Evolutionary conservation across 352 stramenopile species (phyloP).

Genomic region (Pythium insidiosum): DNA sequence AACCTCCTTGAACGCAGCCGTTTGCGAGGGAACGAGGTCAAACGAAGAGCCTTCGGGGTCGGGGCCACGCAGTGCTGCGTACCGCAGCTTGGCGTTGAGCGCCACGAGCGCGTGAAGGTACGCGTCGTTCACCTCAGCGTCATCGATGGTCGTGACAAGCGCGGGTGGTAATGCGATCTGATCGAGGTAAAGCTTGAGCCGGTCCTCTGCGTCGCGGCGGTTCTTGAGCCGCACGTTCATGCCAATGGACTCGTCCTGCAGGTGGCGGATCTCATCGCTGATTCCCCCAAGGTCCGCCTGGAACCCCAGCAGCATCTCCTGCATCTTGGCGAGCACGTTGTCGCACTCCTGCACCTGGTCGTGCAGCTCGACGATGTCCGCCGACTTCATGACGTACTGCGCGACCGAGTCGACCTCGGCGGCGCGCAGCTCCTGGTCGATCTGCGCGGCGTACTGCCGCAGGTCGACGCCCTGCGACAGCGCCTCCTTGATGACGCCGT

Average conservation of each 20-base stretch:
- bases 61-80: constrained; percentile 59
- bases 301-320: constrained; percentile 98
- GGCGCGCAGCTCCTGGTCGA: constrained; percentile 81
- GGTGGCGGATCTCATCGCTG: constrained; percentile 95
- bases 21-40: constrained; percentile 86
- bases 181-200: constrained; percentile 92
- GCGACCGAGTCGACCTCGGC: constrained; percentile 80
- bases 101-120: constrained; percentile 93
- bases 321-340: constrained; percentile 93
- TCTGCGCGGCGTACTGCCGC: constrained; percentile 85
- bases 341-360: constrained; percentile 96
- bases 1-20: constrained; percentile 90
- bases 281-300: constrained; percentile 97
- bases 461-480: constrained; percentile 88
- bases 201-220: constrained; percentile 89
- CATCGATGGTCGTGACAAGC: constrained; percentile 89
- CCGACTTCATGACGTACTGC: constrained; percentile 84
- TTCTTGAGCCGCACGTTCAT: constrained; percentile 95
- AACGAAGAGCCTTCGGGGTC: constrained; percentile 66
- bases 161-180: constrained; percentile 94
- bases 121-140: constrained; percentile 90
- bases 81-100: constrained; percentile 91
- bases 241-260: constrained; percentile 93
- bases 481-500: constrained; percentile 90
- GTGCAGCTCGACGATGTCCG: constrained; percentile 89